Percentiles rank a stretch among this genome's conserved stretches.
Conservation (phyloP, 306 rosid genomes). For the Dalbergia cultrata region DNA sequence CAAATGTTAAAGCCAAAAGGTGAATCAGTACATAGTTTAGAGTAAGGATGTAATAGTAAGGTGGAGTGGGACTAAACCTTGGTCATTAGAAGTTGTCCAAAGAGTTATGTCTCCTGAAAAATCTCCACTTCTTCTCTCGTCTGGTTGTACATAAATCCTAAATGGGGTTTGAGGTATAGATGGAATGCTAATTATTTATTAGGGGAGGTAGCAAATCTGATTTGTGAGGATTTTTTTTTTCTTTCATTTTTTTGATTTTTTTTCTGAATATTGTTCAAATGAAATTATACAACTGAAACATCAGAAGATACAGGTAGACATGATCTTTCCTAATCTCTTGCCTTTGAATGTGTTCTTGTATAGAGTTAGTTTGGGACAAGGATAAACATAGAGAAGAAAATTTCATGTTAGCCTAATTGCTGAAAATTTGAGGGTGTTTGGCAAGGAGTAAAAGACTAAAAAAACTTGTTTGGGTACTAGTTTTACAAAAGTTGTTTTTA, state of each 20-base stretch:
- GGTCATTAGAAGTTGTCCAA: slow-evolving; percentile 54
- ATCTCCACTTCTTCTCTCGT: slow-evolving; percentile 24
- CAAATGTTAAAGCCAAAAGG: slow-evolving; percentile 68
- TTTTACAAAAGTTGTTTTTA: no score
- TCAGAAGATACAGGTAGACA: slow-evolving; percentile 34
- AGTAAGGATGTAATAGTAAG: slow-evolving; percentile 40
- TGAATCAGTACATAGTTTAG: slow-evolving; percentile 52
- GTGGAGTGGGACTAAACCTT: slow-evolving; percentile 40
- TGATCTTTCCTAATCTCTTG: slow-evolving; percentile 30
- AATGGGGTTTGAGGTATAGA: slow-evolving; percentile 66
- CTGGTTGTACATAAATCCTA: slow-evolving; percentile 66
- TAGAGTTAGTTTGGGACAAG: neutral
- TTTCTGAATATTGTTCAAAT: slow-evolving; percentile 50
- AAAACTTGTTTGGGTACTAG: no score
- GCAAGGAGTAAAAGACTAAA: no score
- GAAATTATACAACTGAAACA: slow-evolving; percentile 55
- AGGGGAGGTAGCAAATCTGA: slow-evolving; percentile 46
- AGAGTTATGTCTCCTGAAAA: slow-evolving; percentile 29
- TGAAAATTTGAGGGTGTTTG: no score
- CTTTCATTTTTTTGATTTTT: slow-evolving; percentile 41
- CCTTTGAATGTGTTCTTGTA: slow-evolving; percentile 38
- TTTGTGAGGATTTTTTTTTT: slow-evolving; percentile 27
- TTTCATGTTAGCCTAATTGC: neutral
- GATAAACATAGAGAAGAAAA: no score
- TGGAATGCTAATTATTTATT: slow-evolving; percentile 53